These are phyloP conservation scores for Luffa aegyptiaca DNA, from an alignment of 306 rosid species.

Conservation along the genomic window DNA sequence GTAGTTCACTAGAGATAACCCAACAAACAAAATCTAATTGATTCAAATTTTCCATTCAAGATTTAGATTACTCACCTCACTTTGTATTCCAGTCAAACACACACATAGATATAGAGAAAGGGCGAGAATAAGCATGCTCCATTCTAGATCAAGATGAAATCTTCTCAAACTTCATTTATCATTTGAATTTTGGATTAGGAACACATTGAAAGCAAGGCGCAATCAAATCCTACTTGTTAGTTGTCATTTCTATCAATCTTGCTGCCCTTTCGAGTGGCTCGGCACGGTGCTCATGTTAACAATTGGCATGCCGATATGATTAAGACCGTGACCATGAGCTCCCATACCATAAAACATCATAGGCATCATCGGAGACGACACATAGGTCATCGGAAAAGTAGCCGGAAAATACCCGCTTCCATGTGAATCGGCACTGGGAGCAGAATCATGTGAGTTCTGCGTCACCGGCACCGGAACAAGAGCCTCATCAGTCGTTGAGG, in stretches of 20 bases:
- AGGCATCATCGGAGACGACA: constrained; percentile 34
- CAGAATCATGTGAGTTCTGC: constrained; percentile 49
- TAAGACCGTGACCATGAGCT: constrained; percentile 27
- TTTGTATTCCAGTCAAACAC: background rate
- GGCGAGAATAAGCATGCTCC: background rate
- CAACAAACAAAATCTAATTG: background rate
- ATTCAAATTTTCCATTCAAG: background rate
- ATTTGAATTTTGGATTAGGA: background rate
- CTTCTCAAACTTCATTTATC: background rate
- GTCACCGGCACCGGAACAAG: constrained; percentile 70
- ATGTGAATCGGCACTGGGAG: constrained; percentile 19
- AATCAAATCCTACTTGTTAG: constrained; percentile 18
- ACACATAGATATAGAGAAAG: background rate
- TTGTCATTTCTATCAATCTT: constrained; percentile 18
- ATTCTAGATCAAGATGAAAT: background rate
- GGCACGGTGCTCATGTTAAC: constrained; percentile 12
- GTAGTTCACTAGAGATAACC: background rate
- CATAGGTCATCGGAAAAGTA: constrained; percentile 32
- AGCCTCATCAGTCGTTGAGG: constrained; percentile 61
- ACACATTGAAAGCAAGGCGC: constrained; percentile 11
- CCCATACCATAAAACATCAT: constrained; percentile 49
- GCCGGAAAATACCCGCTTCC: constrained; percentile 38
- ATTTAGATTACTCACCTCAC: background rate
- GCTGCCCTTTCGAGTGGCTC: constrained; percentile 19
- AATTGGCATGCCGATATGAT: constrained; percentile 30